A percentile compares a stretch with the other conserved stretches of the same genome.
Evolutionary conservation across 1,284 basidiomycete species (phyloP).

Genomic region (Anthracocystis walkeri): DNA sequence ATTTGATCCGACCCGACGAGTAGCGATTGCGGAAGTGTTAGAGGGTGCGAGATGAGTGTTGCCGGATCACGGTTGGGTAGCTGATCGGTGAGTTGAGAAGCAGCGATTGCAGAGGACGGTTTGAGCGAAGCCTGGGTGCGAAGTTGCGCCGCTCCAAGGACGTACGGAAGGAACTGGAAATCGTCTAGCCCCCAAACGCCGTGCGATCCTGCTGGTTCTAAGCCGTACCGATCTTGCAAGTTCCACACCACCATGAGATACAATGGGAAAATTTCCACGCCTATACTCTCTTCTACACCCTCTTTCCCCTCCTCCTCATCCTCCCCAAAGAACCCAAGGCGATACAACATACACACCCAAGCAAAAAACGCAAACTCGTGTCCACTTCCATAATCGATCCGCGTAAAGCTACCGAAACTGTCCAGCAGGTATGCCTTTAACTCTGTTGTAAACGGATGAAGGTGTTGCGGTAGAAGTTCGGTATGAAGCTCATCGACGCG

Average conservation of each 20-base stretch:
- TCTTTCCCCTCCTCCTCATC: conserved; percentile 7
- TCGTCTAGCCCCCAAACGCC: conserved; percentile 98
- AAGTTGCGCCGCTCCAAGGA: conserved; percentile 91
- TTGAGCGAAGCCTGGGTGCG: conserved; percentile 67
- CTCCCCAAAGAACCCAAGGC: conserved; percentile 47
- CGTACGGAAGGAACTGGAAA: conserved; percentile 88
- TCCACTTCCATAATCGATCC: conserved; percentile 96
- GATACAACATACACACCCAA: conserved; percentile 60
- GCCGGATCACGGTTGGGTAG: background rate
- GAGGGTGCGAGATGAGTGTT: conserved; percentile 14
- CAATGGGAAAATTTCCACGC: conserved; percentile 76
- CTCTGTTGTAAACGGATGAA: conserved; percentile 74
- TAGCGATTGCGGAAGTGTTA: conserved; percentile 8
- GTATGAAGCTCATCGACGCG: conserved; percentile 41
- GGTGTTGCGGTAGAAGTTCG: conserved; percentile 73
- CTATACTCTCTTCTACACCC: conserved; percentile 52
- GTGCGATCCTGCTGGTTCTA: conserved; percentile 96
- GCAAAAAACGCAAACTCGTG: conserved; percentile 76
- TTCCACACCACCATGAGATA: conserved; percentile 86
- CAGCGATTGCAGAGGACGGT: conserved; percentile 14
- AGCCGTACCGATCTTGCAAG: conserved; percentile 87
- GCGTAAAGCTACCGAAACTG: conserved; percentile 88
- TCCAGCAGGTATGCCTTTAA: conserved; percentile 82
- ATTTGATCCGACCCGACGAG: background rate
- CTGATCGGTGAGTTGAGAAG: conserved; percentile 21